Conservation (phyloP, 768 basidiomycete genomes). For the Tricholoma furcatifolium region DNA sequence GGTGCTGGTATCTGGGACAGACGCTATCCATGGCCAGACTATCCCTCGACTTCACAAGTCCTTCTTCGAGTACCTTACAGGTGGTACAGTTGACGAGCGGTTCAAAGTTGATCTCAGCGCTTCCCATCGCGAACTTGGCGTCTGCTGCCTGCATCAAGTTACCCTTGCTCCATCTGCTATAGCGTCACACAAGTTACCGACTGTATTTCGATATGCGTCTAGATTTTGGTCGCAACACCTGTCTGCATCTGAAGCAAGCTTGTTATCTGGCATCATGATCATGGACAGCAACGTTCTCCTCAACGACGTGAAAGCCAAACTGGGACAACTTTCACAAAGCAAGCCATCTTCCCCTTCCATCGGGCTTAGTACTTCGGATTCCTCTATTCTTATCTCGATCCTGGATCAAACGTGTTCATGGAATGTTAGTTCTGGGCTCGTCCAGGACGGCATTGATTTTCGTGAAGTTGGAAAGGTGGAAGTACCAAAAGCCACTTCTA, state of each 20-base stretch:
- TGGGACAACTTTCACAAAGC: not conserved
- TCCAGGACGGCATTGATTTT: not conserved
- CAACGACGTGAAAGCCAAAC: not conserved
- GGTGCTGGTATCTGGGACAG: conserved; percentile 14
- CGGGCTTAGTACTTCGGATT: not conserved
- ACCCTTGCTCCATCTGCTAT: not conserved
- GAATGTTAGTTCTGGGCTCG: not conserved
- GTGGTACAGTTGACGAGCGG: not conserved
- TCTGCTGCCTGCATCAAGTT: conserved; percentile 9
- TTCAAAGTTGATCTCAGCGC: conserved; percentile 3
- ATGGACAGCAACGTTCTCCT: not conserved
- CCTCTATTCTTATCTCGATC: not conserved
- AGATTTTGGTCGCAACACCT: conserved; percentile 7
- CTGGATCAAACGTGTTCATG: not conserved
- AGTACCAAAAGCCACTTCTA: not conserved
- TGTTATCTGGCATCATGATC: not conserved
- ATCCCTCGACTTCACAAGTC: conserved; percentile 19
- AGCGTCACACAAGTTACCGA: not conserved
- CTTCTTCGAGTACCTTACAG: conserved; percentile 17
- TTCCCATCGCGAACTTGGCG: conserved; percentile 8
- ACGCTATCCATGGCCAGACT: conserved; percentile 8
- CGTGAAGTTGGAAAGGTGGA: not conserved
- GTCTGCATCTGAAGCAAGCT: not conserved
- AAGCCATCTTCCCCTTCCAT: not conserved
- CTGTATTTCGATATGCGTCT: conserved; percentile 4